Percentiles rank a stretch among this genome's conserved stretches.
phyloP scores from a whole-genome alignment of 108 stramenopile genomes.

The Cyclotella kingstonii region DNA sequence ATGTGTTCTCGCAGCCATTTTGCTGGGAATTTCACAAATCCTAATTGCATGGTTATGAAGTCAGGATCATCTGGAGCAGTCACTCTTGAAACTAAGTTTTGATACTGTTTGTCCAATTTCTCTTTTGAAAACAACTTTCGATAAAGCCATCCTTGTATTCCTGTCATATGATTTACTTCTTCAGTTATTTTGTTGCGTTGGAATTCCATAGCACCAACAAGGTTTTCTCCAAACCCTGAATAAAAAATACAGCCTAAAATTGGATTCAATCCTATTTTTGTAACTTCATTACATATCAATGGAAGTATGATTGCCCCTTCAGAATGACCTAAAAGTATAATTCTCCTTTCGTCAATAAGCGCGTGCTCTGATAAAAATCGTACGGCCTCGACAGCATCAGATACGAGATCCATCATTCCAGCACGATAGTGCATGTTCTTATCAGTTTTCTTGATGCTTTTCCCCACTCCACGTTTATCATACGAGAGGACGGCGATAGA shows the following conservation, averaged over 20 bases:
- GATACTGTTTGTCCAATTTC: slow-evolving; percentile 23
- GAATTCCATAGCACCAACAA: slow-evolving; percentile 15
- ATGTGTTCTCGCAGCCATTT: slow-evolving; percentile 32
- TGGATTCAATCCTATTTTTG: slow-evolving; percentile 9
- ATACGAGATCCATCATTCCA: slow-evolving; percentile 36
- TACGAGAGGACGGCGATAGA: slow-evolving; percentile 35
- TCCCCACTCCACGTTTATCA: slow-evolving; percentile 45
- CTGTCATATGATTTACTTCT: slow-evolving; percentile 16
- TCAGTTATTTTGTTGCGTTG: slow-evolving; percentile 6
- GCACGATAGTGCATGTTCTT: slow-evolving; percentile 34
- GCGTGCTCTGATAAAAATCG: slow-evolving; percentile 21
- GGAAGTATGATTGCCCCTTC: slow-evolving; percentile 38
- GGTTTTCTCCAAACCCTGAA: slow-evolving; percentile 25
- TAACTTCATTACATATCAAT: slow-evolving; percentile 19
- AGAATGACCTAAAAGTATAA: slow-evolving; percentile 27
- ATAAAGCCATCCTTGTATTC: slow-evolving; percentile 16
- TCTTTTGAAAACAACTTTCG: slow-evolving; percentile 6
- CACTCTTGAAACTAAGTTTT: slow-evolving; percentile 10
- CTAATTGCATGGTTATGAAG: slow-evolving; percentile 24
- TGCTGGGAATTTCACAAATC: slow-evolving; percentile 25
- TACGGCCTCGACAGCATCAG: slow-evolving; percentile 36
- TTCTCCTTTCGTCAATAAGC: slow-evolving; percentile 21
- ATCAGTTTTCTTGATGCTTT: slow-evolving; percentile 20
- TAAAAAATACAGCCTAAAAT: slow-evolving; percentile 33
- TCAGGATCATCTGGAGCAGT: slow-evolving; percentile 27